Percentiles rank a stretch among this genome's conserved stretches.
Conservation (phyloP, 306 rosid species). For the Sesbania bispinosa region DNA sequence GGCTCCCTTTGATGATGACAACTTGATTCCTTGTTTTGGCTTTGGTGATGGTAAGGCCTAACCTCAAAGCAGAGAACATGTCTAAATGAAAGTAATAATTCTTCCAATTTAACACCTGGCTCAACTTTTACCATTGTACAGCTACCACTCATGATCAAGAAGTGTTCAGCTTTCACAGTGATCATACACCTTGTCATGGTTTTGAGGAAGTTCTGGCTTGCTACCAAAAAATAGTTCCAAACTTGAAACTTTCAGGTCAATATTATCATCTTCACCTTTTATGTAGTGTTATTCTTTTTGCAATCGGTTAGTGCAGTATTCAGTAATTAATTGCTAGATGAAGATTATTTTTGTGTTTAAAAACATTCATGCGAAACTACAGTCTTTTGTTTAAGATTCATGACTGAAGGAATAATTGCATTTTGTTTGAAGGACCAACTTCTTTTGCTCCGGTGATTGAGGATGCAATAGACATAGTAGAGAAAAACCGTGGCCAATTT, state of each 20-base stretch:
- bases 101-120: neutral
- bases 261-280: neutral
- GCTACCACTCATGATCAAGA: constrained; percentile 85
- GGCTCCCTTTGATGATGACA: constrained; percentile 92
- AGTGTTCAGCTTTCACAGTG: constrained; percentile 85
- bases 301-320: neutral
- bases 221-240: constrained; percentile 69
- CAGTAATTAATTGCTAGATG: neutral
- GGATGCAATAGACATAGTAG: constrained; percentile 87
- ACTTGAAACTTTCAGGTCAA: constrained; percentile 69
- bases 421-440: constrained; percentile 73
- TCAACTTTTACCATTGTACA: constrained; percentile 26
- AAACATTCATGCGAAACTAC: neutral
- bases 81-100: neutral
- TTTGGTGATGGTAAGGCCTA: constrained; percentile 76
- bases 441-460: constrained; percentile 82
- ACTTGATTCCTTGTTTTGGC: constrained; percentile 93
- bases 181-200: constrained; percentile 81
- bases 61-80: constrained; percentile 3
- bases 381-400: neutral
- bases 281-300: neutral
- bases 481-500: constrained; percentile 77
- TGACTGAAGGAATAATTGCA: constrained; percentile 21
- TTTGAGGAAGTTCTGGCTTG: constrained; percentile 84
- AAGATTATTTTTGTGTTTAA: neutral